Evolutionary conservation across 2,329 filamentous ascomycete species (phyloP), one percentile per base, ranked within the genome.

Genomic region (Nothophaeocryptopus gaeumannii): DNA sequence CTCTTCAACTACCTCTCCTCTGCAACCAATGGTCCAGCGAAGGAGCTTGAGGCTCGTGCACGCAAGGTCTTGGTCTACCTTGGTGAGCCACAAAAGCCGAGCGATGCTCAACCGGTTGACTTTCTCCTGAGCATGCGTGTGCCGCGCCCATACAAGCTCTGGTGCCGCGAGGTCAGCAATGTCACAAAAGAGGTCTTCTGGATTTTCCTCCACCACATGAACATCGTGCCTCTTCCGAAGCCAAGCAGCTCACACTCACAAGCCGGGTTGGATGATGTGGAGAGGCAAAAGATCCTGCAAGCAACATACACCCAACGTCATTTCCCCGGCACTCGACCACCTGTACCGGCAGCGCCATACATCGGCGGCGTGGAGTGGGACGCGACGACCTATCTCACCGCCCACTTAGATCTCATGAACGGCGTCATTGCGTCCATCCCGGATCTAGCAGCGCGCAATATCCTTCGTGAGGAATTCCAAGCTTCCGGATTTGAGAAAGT

Each of bases 101-200:
- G 92, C 60, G 83, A 86, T 5, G 81, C 86, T 53, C 82, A 85
- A 14, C 89, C 90, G 0, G 75, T 96, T 7, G 84, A 84, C 2
- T 97, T 97, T 67, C 90, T 97, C 39, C 74, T 92, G 15, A 88
- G 91, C 53, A 97, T 97, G 83, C 86, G 88, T 60, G 84, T 85
- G 32, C 82, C 89, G 42, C 82, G 92, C 0, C 92, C 92, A 0
- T 99, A 96, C 69, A 86, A 89, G 31, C 81, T 95, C 2, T 99
- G 92, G 92, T 89, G 86, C 72, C 93, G 91, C 69, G 93, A 99
- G 71, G 83, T 92, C 13, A 85, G 85, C 52, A 91, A 88, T 62
- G 92, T 97, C 40, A 96, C 91, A 36, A 96, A 96, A 70, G 92
- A 99, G 69, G 92, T 97, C 26, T 99, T 99, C 68, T 99, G 92